Evolutionary conservation across 108 stramenopile species (phyloP), one percentile per base, ranked within the genome.

Genomic region (Nitzschia sp.): DNA sequence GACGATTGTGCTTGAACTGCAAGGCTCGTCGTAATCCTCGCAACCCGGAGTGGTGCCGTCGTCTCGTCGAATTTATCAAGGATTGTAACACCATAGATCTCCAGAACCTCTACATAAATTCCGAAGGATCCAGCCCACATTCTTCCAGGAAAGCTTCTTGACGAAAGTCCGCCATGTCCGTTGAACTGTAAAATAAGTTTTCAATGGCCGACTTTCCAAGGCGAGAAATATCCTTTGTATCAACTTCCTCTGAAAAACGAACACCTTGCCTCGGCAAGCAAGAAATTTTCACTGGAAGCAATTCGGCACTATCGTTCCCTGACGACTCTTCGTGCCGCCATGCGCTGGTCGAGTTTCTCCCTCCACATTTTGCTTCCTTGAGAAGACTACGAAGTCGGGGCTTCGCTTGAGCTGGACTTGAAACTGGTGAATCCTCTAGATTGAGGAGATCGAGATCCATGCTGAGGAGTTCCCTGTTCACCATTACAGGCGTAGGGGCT

Each of bases 91-190:
- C n/a, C n/a, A n/a, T n/a, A n/a, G n/a, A n/a, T n/a, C n/a, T n/a
- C n/a, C n/a, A n/a, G n/a, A n/a, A n/a, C n/a, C n/a, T n/a, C 4
- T 59, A 59, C 33, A 34, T 34, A 21, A 59, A 59, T 15, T 59
- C 58, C 1, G 29, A n/a, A 3, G 58, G 58, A 21, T 59, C 47
- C 27, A 70, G 17, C 3, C 64, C 70, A 32, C 70, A 71, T 49
- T 71, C 61, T 38, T 71, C 70, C 8, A 61, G 23, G 46, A 72
- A 72, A 1, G 71, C 71, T 3, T 63, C 59, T 6, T 63, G 33
- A 27, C 71, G 62, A 29, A 72, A 72, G 24, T 72, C 63, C 5
- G 71, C 61, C 11, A 72, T 17, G 6, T 72, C 54, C 17, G 33
- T 55, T 2, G 32, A 64, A 33, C 42, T 62, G 53, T 55, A 72